phyloP scores from a whole-genome alignment of 768 basidiomycete species.

The Pleurotus eryngii region DNA sequence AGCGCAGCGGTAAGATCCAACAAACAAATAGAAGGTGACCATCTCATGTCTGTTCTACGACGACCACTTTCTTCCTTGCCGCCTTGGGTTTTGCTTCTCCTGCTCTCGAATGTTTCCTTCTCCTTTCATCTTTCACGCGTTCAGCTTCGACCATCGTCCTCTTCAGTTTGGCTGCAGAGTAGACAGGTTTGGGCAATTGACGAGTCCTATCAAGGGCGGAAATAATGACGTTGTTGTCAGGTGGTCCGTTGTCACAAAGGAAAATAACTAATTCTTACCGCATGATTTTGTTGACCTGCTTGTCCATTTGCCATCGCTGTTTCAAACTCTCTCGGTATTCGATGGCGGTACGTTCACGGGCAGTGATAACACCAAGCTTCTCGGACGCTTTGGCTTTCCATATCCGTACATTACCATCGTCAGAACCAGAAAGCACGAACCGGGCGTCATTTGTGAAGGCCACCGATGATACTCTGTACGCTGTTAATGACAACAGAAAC shows the following conservation, averaged over 20 bases:
- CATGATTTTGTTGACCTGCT: constrained; percentile 75
- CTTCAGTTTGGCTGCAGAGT: constrained; percentile 85
- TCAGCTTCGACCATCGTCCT: constrained; percentile 88
- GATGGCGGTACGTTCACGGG: constrained; percentile 85
- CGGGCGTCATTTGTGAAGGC: constrained; percentile 88
- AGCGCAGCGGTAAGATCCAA: too few species aligned
- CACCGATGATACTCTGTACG: constrained; percentile 76
- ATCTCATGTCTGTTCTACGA: constrained; percentile 67
- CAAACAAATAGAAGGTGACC: too few species aligned
- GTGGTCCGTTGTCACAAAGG: neutral
- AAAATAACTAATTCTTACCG: constrained; percentile 47
- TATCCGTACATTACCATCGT: constrained; percentile 91
- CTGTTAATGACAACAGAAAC: neutral
- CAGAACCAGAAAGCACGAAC: constrained; percentile 87
- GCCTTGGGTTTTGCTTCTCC: constrained; percentile 87
- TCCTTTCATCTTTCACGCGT: constrained; percentile 89
- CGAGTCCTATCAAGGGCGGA: constrained; percentile 47
- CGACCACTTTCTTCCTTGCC: constrained; percentile 85
- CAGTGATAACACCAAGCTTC: constrained; percentile 87
- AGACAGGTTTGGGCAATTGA: constrained; percentile 87
- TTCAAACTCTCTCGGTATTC: constrained; percentile 90
- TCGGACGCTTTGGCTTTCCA: constrained; percentile 95
- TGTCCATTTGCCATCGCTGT: constrained; percentile 85
- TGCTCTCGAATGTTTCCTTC: constrained; percentile 83
- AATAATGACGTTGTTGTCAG: neutral